Conservation (phyloP, 345 rosid genomes). For the Acer negundo region DNA sequence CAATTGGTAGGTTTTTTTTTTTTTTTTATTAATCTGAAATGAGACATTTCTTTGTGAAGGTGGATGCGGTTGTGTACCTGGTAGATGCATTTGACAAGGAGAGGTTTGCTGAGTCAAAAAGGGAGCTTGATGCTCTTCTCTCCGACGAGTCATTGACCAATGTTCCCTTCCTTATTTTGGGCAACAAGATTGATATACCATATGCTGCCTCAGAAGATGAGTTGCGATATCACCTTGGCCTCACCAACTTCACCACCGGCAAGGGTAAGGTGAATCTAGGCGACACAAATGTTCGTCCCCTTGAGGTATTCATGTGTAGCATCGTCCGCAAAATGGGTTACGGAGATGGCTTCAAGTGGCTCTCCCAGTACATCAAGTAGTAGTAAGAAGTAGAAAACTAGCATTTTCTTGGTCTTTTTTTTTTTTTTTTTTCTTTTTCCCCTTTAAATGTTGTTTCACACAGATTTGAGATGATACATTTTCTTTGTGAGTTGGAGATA, state of each 20-base stretch:
- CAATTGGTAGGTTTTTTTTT: neutral
- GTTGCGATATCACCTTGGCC: conserved; percentile 63
- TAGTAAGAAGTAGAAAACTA: conserved; percentile 13
- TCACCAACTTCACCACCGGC: conserved; percentile 72
- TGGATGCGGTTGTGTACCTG: conserved; percentile 75
- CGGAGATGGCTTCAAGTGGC: conserved; percentile 78
- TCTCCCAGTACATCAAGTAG: conserved; percentile 72
- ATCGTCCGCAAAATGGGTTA: conserved; percentile 80
- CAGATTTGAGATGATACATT: conserved; percentile 22
- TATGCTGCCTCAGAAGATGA: conserved; percentile 77
- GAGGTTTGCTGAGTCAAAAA: conserved; percentile 61
- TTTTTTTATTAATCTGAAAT: neutral
- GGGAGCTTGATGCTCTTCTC: conserved; percentile 66
- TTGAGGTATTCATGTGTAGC: conserved; percentile 79
- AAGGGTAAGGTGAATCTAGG: conserved; percentile 59
- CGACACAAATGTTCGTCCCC: conserved; percentile 58
- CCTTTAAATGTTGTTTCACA: conserved; percentile 22
- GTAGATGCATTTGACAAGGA: conserved; percentile 76
- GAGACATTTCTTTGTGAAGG: conserved; percentile 31
- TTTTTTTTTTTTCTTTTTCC: neutral
- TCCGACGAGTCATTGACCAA: conserved; percentile 58
- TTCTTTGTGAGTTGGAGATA: conserved; percentile 14
- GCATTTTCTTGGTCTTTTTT: conserved; percentile 10
- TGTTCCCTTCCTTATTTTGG: conserved; percentile 66
- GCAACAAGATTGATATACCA: conserved; percentile 75